These are phyloP conservation scores for Melocanna baccifera DNA, from an alignment of 176 grass and related monocot species.

Conservation along the genomic window DNA sequence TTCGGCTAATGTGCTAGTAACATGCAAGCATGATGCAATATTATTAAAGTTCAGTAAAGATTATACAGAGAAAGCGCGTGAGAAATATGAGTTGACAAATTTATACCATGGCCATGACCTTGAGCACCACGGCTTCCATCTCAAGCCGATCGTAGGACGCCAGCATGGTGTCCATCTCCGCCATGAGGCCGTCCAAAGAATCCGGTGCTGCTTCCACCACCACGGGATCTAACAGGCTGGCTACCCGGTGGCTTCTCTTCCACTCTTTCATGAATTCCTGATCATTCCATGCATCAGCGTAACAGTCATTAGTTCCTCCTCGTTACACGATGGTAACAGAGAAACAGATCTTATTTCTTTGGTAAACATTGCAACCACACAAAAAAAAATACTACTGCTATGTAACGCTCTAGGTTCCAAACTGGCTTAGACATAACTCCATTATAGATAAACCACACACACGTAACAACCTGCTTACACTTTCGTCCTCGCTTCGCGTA, in stretches of 20 bases:
- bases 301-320: not conserved
- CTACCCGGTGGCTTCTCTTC: conserved; percentile 45
- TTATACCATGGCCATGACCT: conserved; percentile 57
- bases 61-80: not conserved
- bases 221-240: conserved; percentile 51
- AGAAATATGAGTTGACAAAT: not conserved
- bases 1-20: conserved; percentile 13
- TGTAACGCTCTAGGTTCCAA: too few species aligned
- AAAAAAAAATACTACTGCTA: not conserved
- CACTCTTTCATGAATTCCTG: conserved; percentile 78
- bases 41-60: not conserved
- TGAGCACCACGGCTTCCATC: conserved; percentile 57
- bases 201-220: conserved; percentile 73
- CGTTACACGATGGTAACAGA: not conserved
- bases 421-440: too few species aligned
- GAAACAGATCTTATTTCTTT: not conserved
- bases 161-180: conserved; percentile 59
- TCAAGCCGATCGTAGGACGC: conserved; percentile 58
- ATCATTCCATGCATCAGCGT: not conserved
- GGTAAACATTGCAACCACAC: not conserved
- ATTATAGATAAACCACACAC: too few species aligned
- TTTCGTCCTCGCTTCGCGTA: too few species aligned
- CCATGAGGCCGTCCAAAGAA: conserved; percentile 60
- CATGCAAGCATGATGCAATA: conserved; percentile 15
- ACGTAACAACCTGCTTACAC: too few species aligned